These are phyloP conservation scores for Clitopilus hobsonii DNA, from an alignment of 768 basidiomycete species.

Conservation along the genomic window DNA sequence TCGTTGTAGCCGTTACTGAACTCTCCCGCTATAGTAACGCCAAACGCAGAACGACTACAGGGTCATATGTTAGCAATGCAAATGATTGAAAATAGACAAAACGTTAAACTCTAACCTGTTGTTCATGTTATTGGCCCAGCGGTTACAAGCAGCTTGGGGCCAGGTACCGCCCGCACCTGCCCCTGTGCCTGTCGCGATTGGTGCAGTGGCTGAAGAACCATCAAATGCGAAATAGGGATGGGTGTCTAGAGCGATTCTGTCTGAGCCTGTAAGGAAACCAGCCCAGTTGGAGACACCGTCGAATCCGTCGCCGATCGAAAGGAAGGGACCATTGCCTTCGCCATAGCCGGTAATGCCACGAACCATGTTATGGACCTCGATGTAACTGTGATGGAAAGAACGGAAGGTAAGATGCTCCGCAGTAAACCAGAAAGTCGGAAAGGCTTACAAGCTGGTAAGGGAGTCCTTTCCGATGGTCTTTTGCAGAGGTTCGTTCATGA, in stretches of 20 bases:
- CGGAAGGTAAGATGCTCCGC: slow-evolving; percentile 25
- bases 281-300: slow-evolving; percentile 29
- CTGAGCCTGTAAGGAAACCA: slow-evolving; percentile 31
- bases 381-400: slow-evolving; percentile 39
- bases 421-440: slow-evolving; percentile 13
- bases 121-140: slow-evolving; percentile 39
- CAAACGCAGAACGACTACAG: slow-evolving; percentile 36
- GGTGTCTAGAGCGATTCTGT: slow-evolving; percentile 35
- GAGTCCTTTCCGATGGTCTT: slow-evolving; percentile 50
- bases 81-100: neutral
- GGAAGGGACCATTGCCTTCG: slow-evolving; percentile 57
- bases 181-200: slow-evolving; percentile 26
- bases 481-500: slow-evolving; percentile 58
- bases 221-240: slow-evolving; percentile 47
- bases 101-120: slow-evolving; percentile 14
- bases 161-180: slow-evolving; percentile 32
- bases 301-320: slow-evolving; percentile 47
- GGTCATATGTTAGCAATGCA: slow-evolving; percentile 1
- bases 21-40: slow-evolving; percentile 69
- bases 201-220: slow-evolving; percentile 23
- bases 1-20: slow-evolving; percentile 63
- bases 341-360: slow-evolving; percentile 72
- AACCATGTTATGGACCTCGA: slow-evolving; percentile 57
- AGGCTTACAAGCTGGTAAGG: slow-evolving; percentile 60
- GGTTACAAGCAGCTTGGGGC: slow-evolving; percentile 39